Conservation (phyloP, 2,329 filamentous ascomycete species). For the Parasarocladium wereldwijsianum region DNA sequence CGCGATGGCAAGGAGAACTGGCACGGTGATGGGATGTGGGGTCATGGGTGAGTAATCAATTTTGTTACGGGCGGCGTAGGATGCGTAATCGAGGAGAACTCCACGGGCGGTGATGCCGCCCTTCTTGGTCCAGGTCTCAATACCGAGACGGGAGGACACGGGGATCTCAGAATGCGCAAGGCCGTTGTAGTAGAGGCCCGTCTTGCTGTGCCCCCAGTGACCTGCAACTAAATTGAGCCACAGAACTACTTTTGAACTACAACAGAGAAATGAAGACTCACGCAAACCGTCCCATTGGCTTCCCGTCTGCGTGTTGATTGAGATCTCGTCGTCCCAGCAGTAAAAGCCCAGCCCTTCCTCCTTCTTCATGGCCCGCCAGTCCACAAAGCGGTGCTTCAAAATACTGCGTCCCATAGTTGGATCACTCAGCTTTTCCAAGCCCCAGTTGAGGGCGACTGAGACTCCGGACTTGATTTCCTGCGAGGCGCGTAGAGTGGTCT, state of each 20-base stretch:
- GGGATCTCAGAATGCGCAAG: constrained; percentile 4
- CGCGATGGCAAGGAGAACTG: constrained; percentile 25
- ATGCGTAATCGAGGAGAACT: constrained; percentile 39
- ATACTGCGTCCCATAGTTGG: constrained; percentile 1
- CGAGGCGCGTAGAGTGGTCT: constrained; percentile 15
- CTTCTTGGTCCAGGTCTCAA: constrained; percentile 5
- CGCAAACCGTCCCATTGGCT: constrained; percentile 32
- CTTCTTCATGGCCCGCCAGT: constrained; percentile 5
- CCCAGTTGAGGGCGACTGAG: constrained; percentile 3
- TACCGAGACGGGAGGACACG: constrained; percentile 5
- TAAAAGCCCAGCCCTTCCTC: constrained; percentile 3
- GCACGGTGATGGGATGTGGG: constrained; percentile 4
- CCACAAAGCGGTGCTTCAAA: constrained; percentile 5
- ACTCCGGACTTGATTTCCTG: constrained; percentile 3
- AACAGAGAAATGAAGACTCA: constrained; percentile 3
- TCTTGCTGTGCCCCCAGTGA: constrained; percentile 3
- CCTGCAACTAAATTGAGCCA: constrained; percentile 1
- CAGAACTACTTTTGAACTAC: neutral
- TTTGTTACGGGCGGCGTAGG: constrained; percentile 33
- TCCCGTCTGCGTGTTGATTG: constrained; percentile 33
- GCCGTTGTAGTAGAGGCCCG: constrained; percentile 5
- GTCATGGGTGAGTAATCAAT: constrained; percentile 15
- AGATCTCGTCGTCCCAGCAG: constrained; percentile 26
- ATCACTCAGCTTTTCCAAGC: constrained; percentile 1
- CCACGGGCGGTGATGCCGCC: constrained; percentile 24